Conservation (phyloP, 768 basidiomycete species). For the Boletus edulis region DNA sequence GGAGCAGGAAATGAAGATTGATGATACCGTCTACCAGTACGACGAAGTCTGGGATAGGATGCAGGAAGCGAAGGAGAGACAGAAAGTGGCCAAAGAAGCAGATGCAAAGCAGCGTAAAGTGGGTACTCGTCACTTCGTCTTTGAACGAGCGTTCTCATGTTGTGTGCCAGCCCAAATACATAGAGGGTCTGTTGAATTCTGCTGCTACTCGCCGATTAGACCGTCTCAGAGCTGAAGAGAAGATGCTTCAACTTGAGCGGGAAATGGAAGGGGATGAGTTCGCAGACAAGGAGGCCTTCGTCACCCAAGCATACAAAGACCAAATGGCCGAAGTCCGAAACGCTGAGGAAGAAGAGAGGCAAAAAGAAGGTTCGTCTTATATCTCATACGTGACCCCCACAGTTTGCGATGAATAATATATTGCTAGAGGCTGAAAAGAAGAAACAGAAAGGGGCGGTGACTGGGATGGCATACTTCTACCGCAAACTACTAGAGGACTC, state of each 20-base stretch:
- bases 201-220: slow-evolving; percentile 90
- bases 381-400: not conserved
- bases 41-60: slow-evolving; percentile 97
- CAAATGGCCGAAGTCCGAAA: slow-evolving; percentile 90
- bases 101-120: slow-evolving; percentile 81
- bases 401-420: not conserved
- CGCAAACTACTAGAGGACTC: slow-evolving; percentile 73
- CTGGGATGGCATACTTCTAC: slow-evolving; percentile 87
- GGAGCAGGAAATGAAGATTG: slow-evolving; percentile 75
- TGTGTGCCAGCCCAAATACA: slow-evolving; percentile 82
- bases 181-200: slow-evolving; percentile 69
- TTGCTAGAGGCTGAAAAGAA: slow-evolving; percentile 54
- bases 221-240: slow-evolving; percentile 92
- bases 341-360: slow-evolving; percentile 91
- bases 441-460: slow-evolving; percentile 54
- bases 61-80: slow-evolving; percentile 77
- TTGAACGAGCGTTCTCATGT: slow-evolving; percentile 7
- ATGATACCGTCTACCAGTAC: slow-evolving; percentile 87
- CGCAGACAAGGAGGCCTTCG: slow-evolving; percentile 93
- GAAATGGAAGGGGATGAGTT: slow-evolving; percentile 93
- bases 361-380: slow-evolving; percentile 69
- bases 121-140: slow-evolving; percentile 19
- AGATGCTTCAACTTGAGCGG: slow-evolving; percentile 92
- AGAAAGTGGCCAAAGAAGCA: slow-evolving; percentile 73
- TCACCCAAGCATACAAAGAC: slow-evolving; percentile 95